phyloP scores from a whole-genome alignment of 768 basidiomycete species.

The Gautieria morchelliformis region DNA sequence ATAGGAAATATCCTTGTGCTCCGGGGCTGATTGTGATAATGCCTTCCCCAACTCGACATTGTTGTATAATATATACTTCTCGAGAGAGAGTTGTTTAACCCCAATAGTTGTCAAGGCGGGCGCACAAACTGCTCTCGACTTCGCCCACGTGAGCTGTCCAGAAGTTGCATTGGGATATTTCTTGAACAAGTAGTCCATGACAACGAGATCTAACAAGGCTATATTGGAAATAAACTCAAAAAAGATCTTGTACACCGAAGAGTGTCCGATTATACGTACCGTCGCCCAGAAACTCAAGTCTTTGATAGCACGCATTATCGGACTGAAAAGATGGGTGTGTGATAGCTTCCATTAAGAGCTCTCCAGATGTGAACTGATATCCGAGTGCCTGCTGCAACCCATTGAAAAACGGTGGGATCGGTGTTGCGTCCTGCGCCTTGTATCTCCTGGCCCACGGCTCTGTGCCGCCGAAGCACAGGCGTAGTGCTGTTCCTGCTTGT shows the following conservation, averaged over 20 bases:
- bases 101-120: constrained; percentile 62
- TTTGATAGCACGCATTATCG: constrained; percentile 63
- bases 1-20: constrained; percentile 44
- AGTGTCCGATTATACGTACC: constrained; percentile 38
- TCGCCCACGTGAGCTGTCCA: constrained; percentile 64
- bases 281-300: constrained; percentile 85
- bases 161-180: constrained; percentile 67
- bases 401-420: constrained; percentile 38
- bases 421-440: constrained; percentile 20
- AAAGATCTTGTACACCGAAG: not conserved
- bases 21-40: constrained; percentile 49
- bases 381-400: constrained; percentile 55
- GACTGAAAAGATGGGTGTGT: constrained; percentile 72
- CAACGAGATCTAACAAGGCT: constrained; percentile 67
- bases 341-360: constrained; percentile 65
- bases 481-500: constrained; percentile 50
- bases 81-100: constrained; percentile 53
- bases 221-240: constrained; percentile 8
- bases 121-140: constrained; percentile 63
- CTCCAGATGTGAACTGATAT: constrained; percentile 57
- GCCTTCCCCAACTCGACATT: constrained; percentile 57
- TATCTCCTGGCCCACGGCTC: constrained; percentile 62
- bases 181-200: constrained; percentile 60
- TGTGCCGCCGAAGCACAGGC: constrained; percentile 63
- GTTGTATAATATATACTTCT: constrained; percentile 62